Percentiles rank a stretch among this genome's conserved stretches.
phyloP scores from a whole-genome alignment of 768 basidiomycete species.

The Leucocoprinus birnbaumii region DNA sequence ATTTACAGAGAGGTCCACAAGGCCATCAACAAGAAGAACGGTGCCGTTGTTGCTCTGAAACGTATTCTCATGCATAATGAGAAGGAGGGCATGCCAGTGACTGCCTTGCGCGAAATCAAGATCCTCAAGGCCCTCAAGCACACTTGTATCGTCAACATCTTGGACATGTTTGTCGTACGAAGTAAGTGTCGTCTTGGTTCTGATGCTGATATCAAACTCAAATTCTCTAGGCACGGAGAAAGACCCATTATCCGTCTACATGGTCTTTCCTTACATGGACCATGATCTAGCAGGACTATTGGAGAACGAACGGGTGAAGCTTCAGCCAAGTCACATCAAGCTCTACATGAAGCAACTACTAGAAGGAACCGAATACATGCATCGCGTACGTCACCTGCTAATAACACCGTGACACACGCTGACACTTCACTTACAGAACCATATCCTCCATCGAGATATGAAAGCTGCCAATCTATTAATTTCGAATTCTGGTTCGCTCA shows the following conservation, averaged over 20 bases:
- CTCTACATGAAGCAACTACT: conserved; percentile 94
- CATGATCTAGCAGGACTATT: conserved; percentile 95
- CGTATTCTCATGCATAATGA: conserved; percentile 96
- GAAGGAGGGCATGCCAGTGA: conserved; percentile 96
- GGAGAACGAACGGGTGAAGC: conserved; percentile 85
- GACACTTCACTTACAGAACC: conserved; percentile 61
- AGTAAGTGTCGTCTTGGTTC: conserved; percentile 41
- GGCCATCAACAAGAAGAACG: conserved; percentile 63
- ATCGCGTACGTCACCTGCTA: conserved; percentile 65
- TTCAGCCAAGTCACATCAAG: conserved; percentile 86
- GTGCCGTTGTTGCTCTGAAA: conserved; percentile 79
- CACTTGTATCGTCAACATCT: conserved; percentile 78
- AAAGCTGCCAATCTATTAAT: conserved; percentile 98
- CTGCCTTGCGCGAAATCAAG: conserved; percentile 95
- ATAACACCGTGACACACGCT: conserved; percentile 1
- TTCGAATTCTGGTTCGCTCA: conserved; percentile 77
- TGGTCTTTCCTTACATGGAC: conserved; percentile 99
- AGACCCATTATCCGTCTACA: conserved; percentile 84
- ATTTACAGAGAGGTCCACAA: conserved; percentile 82
- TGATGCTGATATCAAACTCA: not conserved
- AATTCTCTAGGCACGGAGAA: conserved; percentile 52
- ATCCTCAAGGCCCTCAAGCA: conserved; percentile 90
- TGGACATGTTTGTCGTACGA: conserved; percentile 90
- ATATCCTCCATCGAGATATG: conserved; percentile 97
- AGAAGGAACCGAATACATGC: conserved; percentile 96